These are phyloP conservation scores for Yamadazyma insecticola DNA, from an alignment of 805 yeast species.

Conservation along the genomic window DNA sequence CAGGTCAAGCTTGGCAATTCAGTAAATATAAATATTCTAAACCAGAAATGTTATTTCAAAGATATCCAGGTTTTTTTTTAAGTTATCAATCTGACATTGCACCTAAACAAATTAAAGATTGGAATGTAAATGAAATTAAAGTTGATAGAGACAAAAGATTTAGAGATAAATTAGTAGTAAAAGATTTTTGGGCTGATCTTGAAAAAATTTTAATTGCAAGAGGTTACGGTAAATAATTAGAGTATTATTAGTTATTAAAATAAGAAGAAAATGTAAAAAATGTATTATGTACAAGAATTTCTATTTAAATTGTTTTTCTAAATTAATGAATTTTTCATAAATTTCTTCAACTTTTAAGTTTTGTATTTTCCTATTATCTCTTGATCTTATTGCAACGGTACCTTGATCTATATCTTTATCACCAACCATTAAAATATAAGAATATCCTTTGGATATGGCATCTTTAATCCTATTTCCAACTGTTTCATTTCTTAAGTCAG, in stretches of 20 bases:
- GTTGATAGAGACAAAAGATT: slow-evolving; percentile 82
- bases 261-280: background rate
- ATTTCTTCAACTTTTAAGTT: slow-evolving; percentile 48
- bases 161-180: slow-evolving; percentile 83
- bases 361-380: slow-evolving; percentile 44
- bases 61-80: slow-evolving; percentile 77
- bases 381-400: slow-evolving; percentile 59
- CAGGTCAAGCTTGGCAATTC: slow-evolving; percentile 98
- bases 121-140: slow-evolving; percentile 82
- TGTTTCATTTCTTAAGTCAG: slow-evolving; percentile 72
- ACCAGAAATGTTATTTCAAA: slow-evolving; percentile 77
- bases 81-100: slow-evolving; percentile 73
- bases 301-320: slow-evolving; percentile 49
- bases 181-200: slow-evolving; percentile 77
- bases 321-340: slow-evolving; percentile 44
- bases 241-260: background rate
- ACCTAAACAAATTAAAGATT: slow-evolving; percentile 69
- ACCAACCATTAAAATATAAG: slow-evolving; percentile 80
- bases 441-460: slow-evolving; percentile 68
- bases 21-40: slow-evolving; percentile 77
- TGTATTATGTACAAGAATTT: slow-evolving; percentile 5
- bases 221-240: slow-evolving; percentile 43
- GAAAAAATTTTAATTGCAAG: slow-evolving; percentile 67
- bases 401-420: slow-evolving; percentile 68
- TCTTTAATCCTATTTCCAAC: slow-evolving; percentile 78